Percentiles rank a stretch among this genome's conserved stretches.
Evolutionary conservation across 2,329 filamentous ascomycete genomes (phyloP).

Genomic region (Aspergillus luchuensis): DNA sequence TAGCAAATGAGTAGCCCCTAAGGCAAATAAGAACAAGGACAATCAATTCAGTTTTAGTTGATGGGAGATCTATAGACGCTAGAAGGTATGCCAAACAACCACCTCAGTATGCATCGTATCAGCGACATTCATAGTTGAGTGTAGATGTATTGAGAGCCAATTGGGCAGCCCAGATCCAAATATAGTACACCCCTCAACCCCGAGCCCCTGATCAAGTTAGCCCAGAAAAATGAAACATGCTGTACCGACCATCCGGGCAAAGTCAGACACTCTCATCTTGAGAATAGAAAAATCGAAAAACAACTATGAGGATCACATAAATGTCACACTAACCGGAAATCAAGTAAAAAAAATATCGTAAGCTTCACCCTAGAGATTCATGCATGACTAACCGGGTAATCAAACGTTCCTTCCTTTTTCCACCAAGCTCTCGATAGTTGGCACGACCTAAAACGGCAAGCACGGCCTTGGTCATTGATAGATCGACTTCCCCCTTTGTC

Average conservation of each 20-base stretch:
- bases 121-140: too few species aligned
- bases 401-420: neutral
- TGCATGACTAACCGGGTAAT: neutral
- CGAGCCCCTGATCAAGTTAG: neutral
- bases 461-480: neutral
- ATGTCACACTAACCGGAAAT: too few species aligned
- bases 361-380: neutral
- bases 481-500: neutral
- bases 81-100: too few species aligned
- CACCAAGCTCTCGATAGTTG: neutral
- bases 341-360: neutral
- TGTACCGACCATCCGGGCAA: neutral
- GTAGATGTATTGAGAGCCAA: too few species aligned
- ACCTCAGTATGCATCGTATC: too few species aligned
- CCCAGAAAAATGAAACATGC: neutral
- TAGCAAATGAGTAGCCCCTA: too few species aligned
- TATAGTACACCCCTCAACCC: neutral
- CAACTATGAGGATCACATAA: neutral
- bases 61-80: too few species aligned
- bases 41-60: neutral
- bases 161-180: neutral
- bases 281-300: neutral
- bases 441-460: neutral
- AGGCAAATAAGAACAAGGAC: neutral
- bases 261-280: too few species aligned